These are phyloP conservation scores for Pontederia paniculata DNA, from an alignment of 176 grass and related monocot genomes.

Conservation along the genomic window DNA sequence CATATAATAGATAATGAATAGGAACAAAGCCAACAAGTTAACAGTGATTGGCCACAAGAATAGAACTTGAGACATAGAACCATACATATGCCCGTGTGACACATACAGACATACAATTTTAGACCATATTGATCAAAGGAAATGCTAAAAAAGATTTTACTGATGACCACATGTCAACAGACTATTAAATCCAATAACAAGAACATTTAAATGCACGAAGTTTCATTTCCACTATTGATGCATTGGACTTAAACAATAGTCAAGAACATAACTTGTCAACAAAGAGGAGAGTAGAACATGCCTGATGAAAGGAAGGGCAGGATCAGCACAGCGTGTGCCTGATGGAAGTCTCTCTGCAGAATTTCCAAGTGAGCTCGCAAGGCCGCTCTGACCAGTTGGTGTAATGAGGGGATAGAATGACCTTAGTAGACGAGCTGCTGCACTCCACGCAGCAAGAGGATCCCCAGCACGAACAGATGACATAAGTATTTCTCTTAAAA, in stretches of 20 bases:
- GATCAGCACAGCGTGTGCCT: constrained; percentile 92
- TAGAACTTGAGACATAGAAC: too few relatives aligned
- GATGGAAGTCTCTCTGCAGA: constrained; percentile 81
- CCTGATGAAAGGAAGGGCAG: constrained; percentile 98
- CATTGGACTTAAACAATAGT: not conserved
- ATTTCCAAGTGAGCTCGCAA: constrained; percentile 83
- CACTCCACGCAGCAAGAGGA: constrained; percentile 86
- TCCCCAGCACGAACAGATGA: constrained; percentile 89
- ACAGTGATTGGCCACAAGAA: too few relatives aligned
- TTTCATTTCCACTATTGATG: too few relatives aligned
- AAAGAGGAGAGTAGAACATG: constrained; percentile 1
- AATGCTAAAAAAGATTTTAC: too few relatives aligned
- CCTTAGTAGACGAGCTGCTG: constrained; percentile 87
- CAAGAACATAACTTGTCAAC: not conserved
- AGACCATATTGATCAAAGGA: too few relatives aligned
- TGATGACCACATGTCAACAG: too few relatives aligned
- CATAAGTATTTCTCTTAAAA: constrained; percentile 94
- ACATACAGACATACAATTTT: too few relatives aligned
- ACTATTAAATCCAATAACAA: too few relatives aligned
- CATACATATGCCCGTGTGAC: too few relatives aligned
- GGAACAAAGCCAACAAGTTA: too few relatives aligned
- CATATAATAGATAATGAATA: too few relatives aligned
- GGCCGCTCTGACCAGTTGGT: constrained; percentile 85
- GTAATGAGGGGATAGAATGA: constrained; percentile 99
- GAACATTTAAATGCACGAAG: too few relatives aligned